Conservation (phyloP, 2,329 filamentous ascomycete species). For the Fusarium nematophilum region DNA sequence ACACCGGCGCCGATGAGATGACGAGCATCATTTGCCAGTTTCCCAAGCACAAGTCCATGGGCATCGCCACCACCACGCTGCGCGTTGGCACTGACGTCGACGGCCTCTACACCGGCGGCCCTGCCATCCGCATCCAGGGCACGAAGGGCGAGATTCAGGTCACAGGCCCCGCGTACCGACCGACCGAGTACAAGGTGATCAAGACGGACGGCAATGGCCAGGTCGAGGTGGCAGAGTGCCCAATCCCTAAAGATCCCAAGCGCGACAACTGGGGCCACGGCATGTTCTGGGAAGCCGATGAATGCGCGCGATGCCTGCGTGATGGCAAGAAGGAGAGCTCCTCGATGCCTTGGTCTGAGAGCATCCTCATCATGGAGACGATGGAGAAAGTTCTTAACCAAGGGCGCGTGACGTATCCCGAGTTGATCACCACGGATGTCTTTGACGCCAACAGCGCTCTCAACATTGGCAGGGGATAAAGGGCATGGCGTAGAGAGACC, state of each 20-base stretch:
- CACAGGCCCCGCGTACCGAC: constrained; percentile 76
- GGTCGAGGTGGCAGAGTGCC: constrained; percentile 63
- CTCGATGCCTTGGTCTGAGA: constrained; percentile 78
- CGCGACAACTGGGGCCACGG: constrained; percentile 72
- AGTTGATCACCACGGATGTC: constrained; percentile 66
- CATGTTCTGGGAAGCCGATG: constrained; percentile 92
- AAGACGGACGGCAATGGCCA: constrained; percentile 60
- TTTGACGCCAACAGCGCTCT: constrained; percentile 71
- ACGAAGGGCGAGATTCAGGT: constrained; percentile 86
- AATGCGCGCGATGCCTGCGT: constrained; percentile 77
- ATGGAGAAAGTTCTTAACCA: constrained; percentile 68
- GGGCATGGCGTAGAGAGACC: neutral
- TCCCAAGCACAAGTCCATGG: constrained; percentile 75
- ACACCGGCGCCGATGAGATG: constrained; percentile 79
- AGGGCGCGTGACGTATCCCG: constrained; percentile 65
- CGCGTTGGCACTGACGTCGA: constrained; percentile 72
- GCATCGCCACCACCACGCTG: constrained; percentile 75
- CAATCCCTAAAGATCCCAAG: constrained; percentile 62
- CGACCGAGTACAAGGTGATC: constrained; percentile 73
- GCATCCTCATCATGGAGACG: constrained; percentile 83
- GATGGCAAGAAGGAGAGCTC: constrained; percentile 83
- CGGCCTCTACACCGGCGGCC: constrained; percentile 66
- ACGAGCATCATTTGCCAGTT: constrained; percentile 84
- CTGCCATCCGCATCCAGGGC: constrained; percentile 83
- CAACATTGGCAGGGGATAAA: constrained; percentile 64